phyloP scores from a whole-genome alignment of 176 grass and related monocot genomes.

The Musa troglodytarum region DNA sequence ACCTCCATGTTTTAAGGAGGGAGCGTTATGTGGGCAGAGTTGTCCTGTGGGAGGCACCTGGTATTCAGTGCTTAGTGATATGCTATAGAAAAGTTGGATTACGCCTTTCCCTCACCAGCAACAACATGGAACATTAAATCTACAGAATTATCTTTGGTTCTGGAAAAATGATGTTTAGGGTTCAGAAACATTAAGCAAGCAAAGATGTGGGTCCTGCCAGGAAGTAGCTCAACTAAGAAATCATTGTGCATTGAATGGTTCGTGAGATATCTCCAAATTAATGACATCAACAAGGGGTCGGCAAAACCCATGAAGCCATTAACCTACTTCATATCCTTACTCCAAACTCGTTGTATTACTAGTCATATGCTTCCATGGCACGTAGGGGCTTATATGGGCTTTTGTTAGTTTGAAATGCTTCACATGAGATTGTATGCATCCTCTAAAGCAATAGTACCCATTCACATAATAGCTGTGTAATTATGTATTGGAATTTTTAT shows the following conservation, averaged over 20 bases:
- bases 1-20: background rate
- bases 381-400: background rate
- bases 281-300: background rate
- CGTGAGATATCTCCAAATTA: background rate
- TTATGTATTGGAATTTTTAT: background rate
- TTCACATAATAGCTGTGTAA: background rate
- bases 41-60: background rate
- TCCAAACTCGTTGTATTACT: background rate
- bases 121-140: background rate
- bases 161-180: conserved; percentile 1
- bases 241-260: background rate
- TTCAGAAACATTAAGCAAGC: background rate
- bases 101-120: background rate
- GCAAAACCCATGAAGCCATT: too few species aligned
- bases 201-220: background rate
- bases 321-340: background rate
- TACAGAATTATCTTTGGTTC: background rate
- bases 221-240: background rate
- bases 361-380: too few species aligned
- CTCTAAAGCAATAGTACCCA: too few species aligned
- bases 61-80: background rate
- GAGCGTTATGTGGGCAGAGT: background rate
- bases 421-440: background rate
- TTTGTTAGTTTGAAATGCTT: background rate
- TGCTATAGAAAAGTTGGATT: background rate